phyloP scores from a whole-genome alignment of 352 stramenopile genomes.

The Phytophthora sansomeana region DNA sequence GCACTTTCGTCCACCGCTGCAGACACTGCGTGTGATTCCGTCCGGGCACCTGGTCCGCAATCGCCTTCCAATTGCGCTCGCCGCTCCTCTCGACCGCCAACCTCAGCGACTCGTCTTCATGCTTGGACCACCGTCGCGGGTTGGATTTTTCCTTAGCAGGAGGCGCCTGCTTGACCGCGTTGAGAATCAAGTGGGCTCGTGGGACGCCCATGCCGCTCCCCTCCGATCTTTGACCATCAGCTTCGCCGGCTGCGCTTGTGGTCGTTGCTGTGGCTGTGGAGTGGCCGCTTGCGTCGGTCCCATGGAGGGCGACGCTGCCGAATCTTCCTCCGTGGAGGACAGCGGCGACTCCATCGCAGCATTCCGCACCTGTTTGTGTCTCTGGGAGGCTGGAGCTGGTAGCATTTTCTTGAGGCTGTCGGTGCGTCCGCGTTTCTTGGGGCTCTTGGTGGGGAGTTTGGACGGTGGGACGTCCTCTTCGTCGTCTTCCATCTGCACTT shows the following conservation, averaged over 20 bases:
- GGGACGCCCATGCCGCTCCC: constrained; percentile 76
- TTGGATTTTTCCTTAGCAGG: constrained; percentile 90
- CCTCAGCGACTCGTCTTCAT: constrained; percentile 85
- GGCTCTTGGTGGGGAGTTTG: constrained; percentile 61
- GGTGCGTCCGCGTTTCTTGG: constrained; percentile 88
- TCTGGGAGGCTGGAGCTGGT: constrained; percentile 67
- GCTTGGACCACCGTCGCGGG: constrained; percentile 83
- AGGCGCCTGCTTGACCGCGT: constrained; percentile 79
- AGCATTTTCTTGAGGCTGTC: constrained; percentile 86
- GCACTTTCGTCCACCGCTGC: constrained; percentile 94
- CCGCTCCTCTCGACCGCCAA: constrained; percentile 87
- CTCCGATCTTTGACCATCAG: constrained; percentile 84
- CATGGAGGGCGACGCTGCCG: constrained; percentile 26
- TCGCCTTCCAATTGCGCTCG: constrained; percentile 92
- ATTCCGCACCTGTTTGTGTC: constrained; percentile 61
- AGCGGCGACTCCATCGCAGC: constrained; percentile 19
- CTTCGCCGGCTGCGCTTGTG: constrained; percentile 51
- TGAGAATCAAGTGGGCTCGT: constrained; percentile 74
- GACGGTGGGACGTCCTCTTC: constrained; percentile 10
- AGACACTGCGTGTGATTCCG: constrained; percentile 94
- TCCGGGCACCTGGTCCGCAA: constrained; percentile 91
- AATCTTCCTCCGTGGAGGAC: constrained; percentile 40
- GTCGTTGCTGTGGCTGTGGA: constrained; percentile 31
- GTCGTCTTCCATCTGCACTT: constrained; percentile 14
- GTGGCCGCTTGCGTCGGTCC: constrained; percentile 16